Base-by-base conservation (phyloP, 2,329 filamentous ascomycete genomes). In the Stylonectria norvegica region DNA sequence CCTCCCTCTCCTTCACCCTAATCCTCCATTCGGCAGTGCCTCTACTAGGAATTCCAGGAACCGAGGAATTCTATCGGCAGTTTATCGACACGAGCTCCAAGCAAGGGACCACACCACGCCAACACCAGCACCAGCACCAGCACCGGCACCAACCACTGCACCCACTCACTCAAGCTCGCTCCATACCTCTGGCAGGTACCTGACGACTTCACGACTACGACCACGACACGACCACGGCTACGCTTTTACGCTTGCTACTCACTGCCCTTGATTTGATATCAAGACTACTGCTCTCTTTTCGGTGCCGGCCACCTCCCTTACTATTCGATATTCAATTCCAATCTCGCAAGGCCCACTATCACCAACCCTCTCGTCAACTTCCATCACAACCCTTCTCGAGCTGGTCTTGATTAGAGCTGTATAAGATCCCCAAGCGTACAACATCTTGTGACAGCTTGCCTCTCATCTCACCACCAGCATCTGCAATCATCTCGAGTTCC, bases 291-390 rank as follows among this genome's bases (percentile, higher is more conserved):
- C 34, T 34, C 19, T 43, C 27, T 32, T 37, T 32, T 35, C 43
- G 48, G 52, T 53, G 49, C 52, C 40, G 52, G 52, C 44, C 51
- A 40, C 34, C 34, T 55, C 50, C 52, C 52, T 50, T 48, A 48
- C 41, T 48, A 54, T 48, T 35, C 38, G 47, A 45, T 54, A 39
- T 52, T 43, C 40, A 43, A 56, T 56, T 53, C 50, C 49, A 50
- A 25, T 39, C 27, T 34, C 34, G 38, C 34, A 47, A 36, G 39
- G 32, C 49, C 45, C 42, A 9, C 9, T 6, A 15, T 30, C 39
- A 36, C 25, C 15, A 37, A 36, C 20, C 30, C 15, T 22, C 36
- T 11, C 30, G 14, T 10, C 23, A 22, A 36, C 38, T 32, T 36
- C 27, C 34, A 45, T 39, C 20, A 48, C 43, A 36, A 48, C 49